These are phyloP conservation scores for Malassezia equina DNA, from an alignment of 1,284 basidiomycete genomes.

Conservation along the genomic window DNA sequence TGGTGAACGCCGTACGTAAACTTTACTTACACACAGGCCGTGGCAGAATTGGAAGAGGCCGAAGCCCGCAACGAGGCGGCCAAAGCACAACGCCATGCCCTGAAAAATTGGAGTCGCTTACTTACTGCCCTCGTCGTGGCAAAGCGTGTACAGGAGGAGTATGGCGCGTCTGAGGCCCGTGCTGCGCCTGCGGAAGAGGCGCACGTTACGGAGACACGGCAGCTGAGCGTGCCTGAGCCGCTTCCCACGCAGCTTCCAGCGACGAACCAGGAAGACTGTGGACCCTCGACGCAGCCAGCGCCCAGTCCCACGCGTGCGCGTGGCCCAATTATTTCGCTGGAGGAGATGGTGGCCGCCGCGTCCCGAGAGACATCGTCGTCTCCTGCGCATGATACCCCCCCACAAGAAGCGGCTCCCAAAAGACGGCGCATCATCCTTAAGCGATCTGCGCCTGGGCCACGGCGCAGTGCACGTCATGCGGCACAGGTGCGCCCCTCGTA, in stretches of 20 bases:
- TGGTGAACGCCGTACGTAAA: conserved; percentile 68
- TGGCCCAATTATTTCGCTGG: conserved; percentile 6
- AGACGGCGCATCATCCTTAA: conserved; percentile 7
- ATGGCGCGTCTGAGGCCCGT: conserved; percentile 46
- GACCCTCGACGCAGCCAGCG: neutral
- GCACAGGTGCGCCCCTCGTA: neutral
- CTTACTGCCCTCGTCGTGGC: conserved; percentile 78
- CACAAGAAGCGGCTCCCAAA: neutral
- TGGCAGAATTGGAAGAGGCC: neutral
- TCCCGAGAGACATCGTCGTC: neutral
- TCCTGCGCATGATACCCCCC: neutral
- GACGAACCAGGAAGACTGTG: neutral
- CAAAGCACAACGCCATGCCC: conserved; percentile 67
- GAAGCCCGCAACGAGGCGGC: conserved; percentile 51
- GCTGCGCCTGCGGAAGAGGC: neutral
- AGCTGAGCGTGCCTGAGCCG: neutral
- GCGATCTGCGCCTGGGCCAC: neutral
- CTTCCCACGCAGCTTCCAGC: neutral
- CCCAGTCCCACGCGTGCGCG: neutral
- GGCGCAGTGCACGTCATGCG: conserved; percentile 4
- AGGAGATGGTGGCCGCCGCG: conserved; percentile 10
- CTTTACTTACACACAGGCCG: conserved; percentile 60
- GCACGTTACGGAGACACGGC: neutral
- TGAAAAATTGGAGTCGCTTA: conserved; percentile 79
- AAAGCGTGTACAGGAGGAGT: conserved; percentile 69